A percentile compares a stretch with the other conserved stretches of the same genome.
These are phyloP conservation scores for Hypoxylon lienhwacheense DNA, from an alignment of 495 filamentous ascomycete genomes.

Conservation along the genomic window DNA sequence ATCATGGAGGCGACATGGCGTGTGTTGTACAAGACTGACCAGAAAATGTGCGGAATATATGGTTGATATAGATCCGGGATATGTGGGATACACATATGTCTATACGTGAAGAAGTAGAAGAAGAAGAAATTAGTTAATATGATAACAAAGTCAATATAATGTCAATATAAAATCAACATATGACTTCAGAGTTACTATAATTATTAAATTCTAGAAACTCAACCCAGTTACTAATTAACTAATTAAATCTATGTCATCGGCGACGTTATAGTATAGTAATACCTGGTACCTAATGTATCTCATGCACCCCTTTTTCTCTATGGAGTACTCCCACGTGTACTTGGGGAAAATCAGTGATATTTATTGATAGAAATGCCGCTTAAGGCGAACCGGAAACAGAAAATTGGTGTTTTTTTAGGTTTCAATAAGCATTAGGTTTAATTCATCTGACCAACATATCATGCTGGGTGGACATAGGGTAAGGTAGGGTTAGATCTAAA, in stretches of 20 bases:
- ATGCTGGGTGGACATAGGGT: conserved; percentile 28
- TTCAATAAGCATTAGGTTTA: conserved; percentile 26
- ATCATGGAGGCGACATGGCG: too few relatives aligned
- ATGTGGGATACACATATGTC: neutral
- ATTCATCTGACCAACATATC: conserved; percentile 34
- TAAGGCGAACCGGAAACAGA: neutral
- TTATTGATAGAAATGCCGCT: neutral
- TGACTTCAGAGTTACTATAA: too few relatives aligned
- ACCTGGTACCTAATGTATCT: neutral
- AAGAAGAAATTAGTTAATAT: too few relatives aligned
- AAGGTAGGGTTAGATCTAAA: conserved; percentile 3
- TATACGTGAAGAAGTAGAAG: too few relatives aligned
- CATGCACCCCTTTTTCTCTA: conserved; percentile 1
- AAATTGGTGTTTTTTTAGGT: conserved; percentile 25
- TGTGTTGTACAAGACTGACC: neutral
- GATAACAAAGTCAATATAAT: too few relatives aligned
- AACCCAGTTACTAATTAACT: too few relatives aligned
- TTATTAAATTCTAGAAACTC: too few relatives aligned
- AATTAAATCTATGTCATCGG: too few relatives aligned
- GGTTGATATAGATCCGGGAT: neutral
- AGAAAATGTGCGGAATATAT: neutral
- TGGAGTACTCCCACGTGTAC: conserved; percentile 6
- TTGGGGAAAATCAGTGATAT: too few relatives aligned
- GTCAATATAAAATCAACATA: too few relatives aligned
- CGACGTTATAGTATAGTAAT: too few relatives aligned